phyloP scores from a whole-genome alignment of 352 stramenopile species.

The Phytophthora niederhauseri region DNA sequence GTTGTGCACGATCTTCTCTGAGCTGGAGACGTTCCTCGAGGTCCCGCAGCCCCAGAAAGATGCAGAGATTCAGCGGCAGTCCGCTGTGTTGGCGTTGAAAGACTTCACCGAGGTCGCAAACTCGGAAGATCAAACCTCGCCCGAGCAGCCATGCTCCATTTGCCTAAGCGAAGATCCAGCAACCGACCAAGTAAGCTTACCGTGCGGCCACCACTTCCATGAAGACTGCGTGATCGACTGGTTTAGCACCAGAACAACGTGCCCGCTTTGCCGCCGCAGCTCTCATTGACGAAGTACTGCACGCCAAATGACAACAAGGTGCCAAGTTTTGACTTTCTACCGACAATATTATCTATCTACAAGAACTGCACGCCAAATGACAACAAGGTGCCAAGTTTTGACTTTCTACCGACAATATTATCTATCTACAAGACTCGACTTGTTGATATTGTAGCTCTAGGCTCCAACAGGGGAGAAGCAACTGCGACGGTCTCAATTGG shows the following conservation, averaged over 20 bases:
- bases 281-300: conserved; percentile 4
- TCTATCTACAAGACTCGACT: too few species aligned
- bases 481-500: too few species aligned
- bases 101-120: conserved; percentile 36
- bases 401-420: too few species aligned
- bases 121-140: conserved; percentile 7
- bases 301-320: background rate
- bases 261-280: conserved; percentile 51
- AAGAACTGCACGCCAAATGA: too few species aligned
- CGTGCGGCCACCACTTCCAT: conserved; percentile 66
- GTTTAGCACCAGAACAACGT: conserved; percentile 66
- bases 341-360: too few species aligned
- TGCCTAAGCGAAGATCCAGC: conserved; percentile 49
- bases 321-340: too few species aligned
- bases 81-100: conserved; percentile 54
- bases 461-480: too few species aligned
- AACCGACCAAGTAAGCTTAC: conserved; percentile 44
- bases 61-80: conserved; percentile 41
- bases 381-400: too few species aligned
- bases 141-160: conserved; percentile 46
- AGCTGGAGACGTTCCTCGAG: conserved; percentile 54
- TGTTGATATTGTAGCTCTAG: too few species aligned
- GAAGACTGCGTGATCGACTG: conserved; percentile 77
- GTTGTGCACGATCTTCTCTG: conserved; percentile 38
- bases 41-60: conserved; percentile 56